Evolutionary conservation across 169 alveolate genomes (phyloP).

Genomic region (Plasmodium adleri): DNA sequence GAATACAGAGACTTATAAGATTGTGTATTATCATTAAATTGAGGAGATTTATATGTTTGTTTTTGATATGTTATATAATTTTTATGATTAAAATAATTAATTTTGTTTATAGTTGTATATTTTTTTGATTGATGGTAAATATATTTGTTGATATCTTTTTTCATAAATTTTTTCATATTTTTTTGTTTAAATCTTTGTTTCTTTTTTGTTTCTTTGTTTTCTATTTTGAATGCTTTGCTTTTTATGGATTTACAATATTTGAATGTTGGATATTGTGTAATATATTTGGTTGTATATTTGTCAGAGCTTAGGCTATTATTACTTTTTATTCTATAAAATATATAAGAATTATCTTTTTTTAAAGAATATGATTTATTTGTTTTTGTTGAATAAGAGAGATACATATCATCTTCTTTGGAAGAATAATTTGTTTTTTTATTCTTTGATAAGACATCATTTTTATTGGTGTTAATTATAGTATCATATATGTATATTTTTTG

Average conservation of each 20-base stretch:
- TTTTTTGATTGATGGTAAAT: no score
- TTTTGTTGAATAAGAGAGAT: no score
- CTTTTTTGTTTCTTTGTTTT: slow-evolving; percentile 8
- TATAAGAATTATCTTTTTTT: not conserved
- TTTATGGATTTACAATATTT: slow-evolving; percentile 10
- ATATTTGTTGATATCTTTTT: no score
- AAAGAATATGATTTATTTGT: not conserved
- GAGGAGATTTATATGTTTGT: no score
- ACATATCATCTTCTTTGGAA: not conserved
- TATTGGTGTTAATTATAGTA: no score
- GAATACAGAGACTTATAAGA: no score
- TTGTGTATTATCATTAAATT: no score
- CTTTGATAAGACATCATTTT: not conserved
- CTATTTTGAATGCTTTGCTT: slow-evolving; percentile 16
- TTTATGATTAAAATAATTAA: no score
- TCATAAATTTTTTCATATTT: not conserved
- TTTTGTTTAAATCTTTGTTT: not conserved
- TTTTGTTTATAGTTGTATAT: no score
- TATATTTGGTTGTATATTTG: not conserved
- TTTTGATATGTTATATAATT: no score
- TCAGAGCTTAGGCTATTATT: not conserved
- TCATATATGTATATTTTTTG: not conserved
- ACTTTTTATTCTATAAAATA: not conserved
- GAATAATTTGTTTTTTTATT: not conserved
- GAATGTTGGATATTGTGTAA: not conserved